Evolutionary conservation across 306 rosid species (phyloP), one percentile per base, ranked within the genome.

Genomic region (Crotalaria pallida): DNA sequence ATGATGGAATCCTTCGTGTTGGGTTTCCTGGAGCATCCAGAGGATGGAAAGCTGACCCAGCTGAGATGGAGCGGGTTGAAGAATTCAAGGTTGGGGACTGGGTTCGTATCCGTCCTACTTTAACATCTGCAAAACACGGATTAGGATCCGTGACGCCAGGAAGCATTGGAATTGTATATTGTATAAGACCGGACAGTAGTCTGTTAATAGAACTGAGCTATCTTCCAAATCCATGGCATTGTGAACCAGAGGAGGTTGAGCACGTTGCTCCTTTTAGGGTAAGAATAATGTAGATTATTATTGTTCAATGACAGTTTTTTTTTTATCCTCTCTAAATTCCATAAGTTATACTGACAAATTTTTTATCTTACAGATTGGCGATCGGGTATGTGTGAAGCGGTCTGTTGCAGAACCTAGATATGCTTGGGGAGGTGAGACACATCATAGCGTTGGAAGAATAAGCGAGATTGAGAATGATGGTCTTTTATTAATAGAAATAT

Each of bases 21-120:
- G 99, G 99, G 72, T 94, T 88, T 87, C 99, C 99, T 75, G 99
- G 99, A 77, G 99, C 99, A 62, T 94, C 99, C 38, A 94, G 99
- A 83, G 99, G 99, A 75, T 94, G 99, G 97, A 88, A 91, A 73
- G 99, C 99, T 78, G 97, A 94, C 84, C 99, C 99, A 34, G 96
- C 97, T 8, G 99, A 94, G 80, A 94, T 94, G 99, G 99, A 91
- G 63, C 88, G 99, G 67, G 99, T 94, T 64, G 96, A 94, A 83
- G 99, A 94, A 77, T 94, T 87, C 85, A 94, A 88, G 81, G 97
- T 94, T 67, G 96, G 99, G 70, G 97, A 91, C 65, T 94, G 99
- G 99, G 91, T 94, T 77, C 97, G 99, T 21, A 88, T 94, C 49
- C 97, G 99, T 62, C 97, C 99, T 38, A 88, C 96, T 64, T 97